These are phyloP conservation scores for Candida pseudoviswanathii DNA, from an alignment of 1,139 yeast genomes.

Conservation along the genomic window DNA sequence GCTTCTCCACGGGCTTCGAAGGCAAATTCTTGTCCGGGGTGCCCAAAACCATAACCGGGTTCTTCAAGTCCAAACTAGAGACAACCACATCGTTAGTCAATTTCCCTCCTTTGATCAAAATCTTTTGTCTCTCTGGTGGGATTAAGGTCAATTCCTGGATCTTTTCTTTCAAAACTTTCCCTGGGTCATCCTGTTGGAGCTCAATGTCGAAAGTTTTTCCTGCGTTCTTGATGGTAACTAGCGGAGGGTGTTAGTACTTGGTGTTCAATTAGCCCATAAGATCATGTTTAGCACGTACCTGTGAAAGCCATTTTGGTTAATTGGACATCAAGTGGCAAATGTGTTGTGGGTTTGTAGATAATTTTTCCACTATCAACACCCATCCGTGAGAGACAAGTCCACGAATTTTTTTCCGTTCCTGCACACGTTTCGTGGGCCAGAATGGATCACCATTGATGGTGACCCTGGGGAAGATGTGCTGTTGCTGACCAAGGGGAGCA, in stretches of 20 bases:
- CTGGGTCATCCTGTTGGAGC: constrained; percentile 58
- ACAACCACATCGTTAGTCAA: constrained; percentile 62
- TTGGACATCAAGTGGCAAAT: neutral
- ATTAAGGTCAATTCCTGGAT: constrained; percentile 76
- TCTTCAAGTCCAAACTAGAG: constrained; percentile 57
- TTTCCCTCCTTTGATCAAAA: constrained; percentile 87
- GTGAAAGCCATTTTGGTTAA: constrained; percentile 5
- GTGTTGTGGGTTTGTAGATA: neutral
- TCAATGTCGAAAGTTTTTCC: constrained; percentile 80
- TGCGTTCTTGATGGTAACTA: constrained; percentile 69
- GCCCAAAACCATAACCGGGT: constrained; percentile 86
- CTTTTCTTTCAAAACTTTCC: constrained; percentile 69
- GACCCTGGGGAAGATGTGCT: too few relatives aligned
- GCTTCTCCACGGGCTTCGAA: constrained; percentile 55
- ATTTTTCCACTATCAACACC: constrained; percentile 2
- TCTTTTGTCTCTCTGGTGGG: constrained; percentile 86
- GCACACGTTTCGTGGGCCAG: neutral
- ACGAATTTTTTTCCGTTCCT: neutral
- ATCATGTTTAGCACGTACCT: constrained; percentile 6
- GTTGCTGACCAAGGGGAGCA: too few relatives aligned
- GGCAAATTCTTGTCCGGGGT: constrained; percentile 77
- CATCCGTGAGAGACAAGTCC: neutral
- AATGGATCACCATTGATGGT: too few relatives aligned
- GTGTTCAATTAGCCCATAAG: neutral
- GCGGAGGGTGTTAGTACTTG: constrained; percentile 5